Conservation (phyloP, 108 stramenopile species). For the Cyclotella choctawhatcheeana region DNA sequence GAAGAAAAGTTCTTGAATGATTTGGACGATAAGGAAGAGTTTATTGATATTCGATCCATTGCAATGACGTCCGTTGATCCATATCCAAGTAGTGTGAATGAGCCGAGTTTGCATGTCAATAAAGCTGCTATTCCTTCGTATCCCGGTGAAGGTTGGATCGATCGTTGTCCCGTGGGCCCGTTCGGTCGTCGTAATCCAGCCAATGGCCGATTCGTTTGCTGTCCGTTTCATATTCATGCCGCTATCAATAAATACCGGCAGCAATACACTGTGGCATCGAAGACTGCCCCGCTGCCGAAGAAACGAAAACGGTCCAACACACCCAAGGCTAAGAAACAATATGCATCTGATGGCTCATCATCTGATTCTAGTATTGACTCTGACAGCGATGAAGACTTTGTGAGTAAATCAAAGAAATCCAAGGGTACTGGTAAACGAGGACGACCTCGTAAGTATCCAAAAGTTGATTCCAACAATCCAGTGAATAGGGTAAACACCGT, state of each 20-base stretch:
- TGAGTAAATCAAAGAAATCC: neutral
- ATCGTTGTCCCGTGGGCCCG: conserved; percentile 47
- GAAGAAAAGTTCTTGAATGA: conserved; percentile 63
- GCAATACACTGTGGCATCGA: neutral
- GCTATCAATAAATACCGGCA: conserved; percentile 20
- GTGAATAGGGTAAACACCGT: no score
- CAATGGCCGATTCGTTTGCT: conserved; percentile 40
- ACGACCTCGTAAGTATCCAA: conserved; percentile 14
- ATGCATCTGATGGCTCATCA: conserved; percentile 2
- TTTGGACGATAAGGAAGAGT: conserved; percentile 29
- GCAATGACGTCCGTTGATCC: conserved; percentile 24
- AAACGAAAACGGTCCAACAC: conserved; percentile 4
- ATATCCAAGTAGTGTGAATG: conserved; percentile 19
- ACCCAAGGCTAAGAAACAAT: neutral
- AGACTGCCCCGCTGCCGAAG: neutral
- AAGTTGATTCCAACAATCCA: neutral
- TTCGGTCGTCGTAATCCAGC: conserved; percentile 31
- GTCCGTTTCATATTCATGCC: conserved; percentile 45
- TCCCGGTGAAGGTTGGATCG: conserved; percentile 20
- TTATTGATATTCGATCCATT: conserved; percentile 31
- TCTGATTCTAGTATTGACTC: conserved; percentile 1
- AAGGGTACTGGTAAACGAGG: neutral
- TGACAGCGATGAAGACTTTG: conserved; percentile 4
- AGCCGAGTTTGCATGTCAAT: neutral
- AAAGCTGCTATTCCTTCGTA: conserved; percentile 2